Conservation (phyloP, 352 stramenopile species). For the Peronospora destructor region DNA sequence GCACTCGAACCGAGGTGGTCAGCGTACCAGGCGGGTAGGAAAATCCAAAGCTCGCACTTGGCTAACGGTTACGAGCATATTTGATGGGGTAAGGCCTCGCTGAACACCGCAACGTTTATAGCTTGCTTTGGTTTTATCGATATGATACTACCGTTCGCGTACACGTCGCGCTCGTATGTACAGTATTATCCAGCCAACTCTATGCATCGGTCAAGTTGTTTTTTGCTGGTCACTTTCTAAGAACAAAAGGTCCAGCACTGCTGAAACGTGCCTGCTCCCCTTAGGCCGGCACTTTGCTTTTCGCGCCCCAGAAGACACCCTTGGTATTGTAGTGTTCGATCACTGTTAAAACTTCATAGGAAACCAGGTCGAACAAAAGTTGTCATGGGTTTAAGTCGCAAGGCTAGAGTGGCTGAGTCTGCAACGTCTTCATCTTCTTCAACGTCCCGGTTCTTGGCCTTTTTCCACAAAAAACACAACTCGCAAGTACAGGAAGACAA, state of each 20-base stretch:
- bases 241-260: conserved; percentile 10
- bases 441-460: conserved; percentile 23
- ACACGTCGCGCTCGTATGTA: not conserved
- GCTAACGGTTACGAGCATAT: not conserved
- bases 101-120: not conserved
- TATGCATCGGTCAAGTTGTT: conserved; percentile 3
- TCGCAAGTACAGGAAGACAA: conserved; percentile 1
- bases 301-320: conserved; percentile 1
- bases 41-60: not conserved
- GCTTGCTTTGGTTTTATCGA: not conserved
- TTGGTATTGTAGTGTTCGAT: not conserved
- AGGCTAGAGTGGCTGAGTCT: conserved; percentile 17
- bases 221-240: conserved; percentile 10
- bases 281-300: conserved; percentile 6
- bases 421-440: conserved; percentile 6
- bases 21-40: not conserved
- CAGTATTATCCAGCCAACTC: not conserved
- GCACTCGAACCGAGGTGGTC: not conserved
- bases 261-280: conserved; percentile 6
- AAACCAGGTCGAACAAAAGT: not conserved
- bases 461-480: conserved; percentile 27
- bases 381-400: conserved; percentile 28
- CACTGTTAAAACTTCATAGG: not conserved
- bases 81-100: too few species aligned
- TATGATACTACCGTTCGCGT: not conserved